Conservation (phyloP, 2,329 filamentous ascomycete species). For the Tolypocladium guangdongense region DNA sequence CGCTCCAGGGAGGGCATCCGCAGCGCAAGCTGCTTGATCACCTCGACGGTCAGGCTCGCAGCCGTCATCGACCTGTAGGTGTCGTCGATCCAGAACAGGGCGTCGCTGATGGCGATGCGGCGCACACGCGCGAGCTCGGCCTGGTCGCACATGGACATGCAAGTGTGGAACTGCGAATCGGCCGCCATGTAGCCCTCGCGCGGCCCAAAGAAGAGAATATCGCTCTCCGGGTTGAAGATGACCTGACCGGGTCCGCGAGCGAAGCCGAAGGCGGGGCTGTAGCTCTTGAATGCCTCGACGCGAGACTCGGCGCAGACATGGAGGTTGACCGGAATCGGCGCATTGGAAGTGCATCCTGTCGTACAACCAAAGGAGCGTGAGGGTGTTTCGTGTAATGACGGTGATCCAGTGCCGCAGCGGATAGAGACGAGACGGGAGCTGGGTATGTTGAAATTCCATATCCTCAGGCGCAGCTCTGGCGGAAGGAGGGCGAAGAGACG, state of each 20-base stretch:
- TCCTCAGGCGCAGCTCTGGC: conserved; percentile 33
- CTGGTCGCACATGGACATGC: conserved; percentile 29
- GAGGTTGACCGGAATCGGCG: conserved; percentile 30
- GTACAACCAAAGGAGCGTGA: conserved; percentile 7
- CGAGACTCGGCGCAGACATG: conserved; percentile 37
- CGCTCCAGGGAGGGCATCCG: conserved; percentile 29
- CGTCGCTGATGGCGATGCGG: conserved; percentile 34
- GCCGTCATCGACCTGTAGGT: conserved; percentile 27
- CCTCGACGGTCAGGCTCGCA: conserved; percentile 26
- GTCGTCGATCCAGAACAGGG: conserved; percentile 27
- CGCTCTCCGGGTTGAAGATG: conserved; percentile 28
- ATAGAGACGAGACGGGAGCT: conserved; percentile 31
- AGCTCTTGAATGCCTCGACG: conserved; percentile 28
- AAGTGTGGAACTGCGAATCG: conserved; percentile 32
- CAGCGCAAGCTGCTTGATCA: conserved; percentile 25
- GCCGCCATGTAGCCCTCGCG: conserved; percentile 33
- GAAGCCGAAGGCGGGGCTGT: conserved; percentile 30
- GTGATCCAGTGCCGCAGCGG: conserved; percentile 23
- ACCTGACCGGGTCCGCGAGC: conserved; percentile 28
- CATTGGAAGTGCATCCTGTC: conserved; percentile 29
- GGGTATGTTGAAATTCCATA: conserved; percentile 35
- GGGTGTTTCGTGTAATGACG: conserved; percentile 9
- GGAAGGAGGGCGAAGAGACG: conserved; percentile 31
- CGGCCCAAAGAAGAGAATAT: conserved; percentile 38
- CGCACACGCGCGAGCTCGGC: conserved; percentile 28